Evolutionary conservation across 192 early-diverging fungal genomes (phyloP), one percentile per base, ranked within the genome.

Genomic region (Spinellus fusiger): DNA sequence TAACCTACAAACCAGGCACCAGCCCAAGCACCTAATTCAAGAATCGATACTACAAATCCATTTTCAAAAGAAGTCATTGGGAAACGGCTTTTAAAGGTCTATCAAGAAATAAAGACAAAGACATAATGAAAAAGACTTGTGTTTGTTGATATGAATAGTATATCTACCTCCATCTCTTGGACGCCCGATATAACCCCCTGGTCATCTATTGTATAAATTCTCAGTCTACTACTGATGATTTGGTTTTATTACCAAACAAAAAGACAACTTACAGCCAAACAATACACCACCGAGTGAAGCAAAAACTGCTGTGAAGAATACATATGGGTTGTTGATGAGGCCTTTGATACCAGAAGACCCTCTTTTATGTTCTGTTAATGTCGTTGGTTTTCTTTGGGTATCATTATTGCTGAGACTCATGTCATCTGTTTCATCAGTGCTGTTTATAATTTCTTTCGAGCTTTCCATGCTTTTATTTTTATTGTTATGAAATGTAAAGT

Each of bases 21-120:
- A 33, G 81, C 65, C 59, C 84, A 87, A 54, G 79, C 81, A 29
- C 87, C 87, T 10, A 86, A 71, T 4, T 77, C 77, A 2, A 89
- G 73, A 35, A 84, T 74, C 4, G 85, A 76, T 1, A 77, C 75
- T 13, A 85, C 60, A 25, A 73, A 63, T 27, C 65, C 70, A 32
- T 61, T 73, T 47, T 62, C 49, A 5, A 56, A 59, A 6, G 64
- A 25, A 26, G 27, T 57, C 55, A 73, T 51, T n/a, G 55, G 55
- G 31, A 73, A 73, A 4, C 27, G 26, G 15, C 1, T 18, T 26
- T 49, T 20, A 49, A 73, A 73, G 40, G 54, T 59, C 56, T 59
- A 59, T 59, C n/a, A n/a, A n/a, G n/a, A 40, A 6, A 38, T 38
- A 38, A 38, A 38, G 15, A 38, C 6, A 38, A 9, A 4, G 49